Evolutionary conservation across 352 stramenopile species (phyloP).

Genomic region (Aphanomyces astaci): DNA sequence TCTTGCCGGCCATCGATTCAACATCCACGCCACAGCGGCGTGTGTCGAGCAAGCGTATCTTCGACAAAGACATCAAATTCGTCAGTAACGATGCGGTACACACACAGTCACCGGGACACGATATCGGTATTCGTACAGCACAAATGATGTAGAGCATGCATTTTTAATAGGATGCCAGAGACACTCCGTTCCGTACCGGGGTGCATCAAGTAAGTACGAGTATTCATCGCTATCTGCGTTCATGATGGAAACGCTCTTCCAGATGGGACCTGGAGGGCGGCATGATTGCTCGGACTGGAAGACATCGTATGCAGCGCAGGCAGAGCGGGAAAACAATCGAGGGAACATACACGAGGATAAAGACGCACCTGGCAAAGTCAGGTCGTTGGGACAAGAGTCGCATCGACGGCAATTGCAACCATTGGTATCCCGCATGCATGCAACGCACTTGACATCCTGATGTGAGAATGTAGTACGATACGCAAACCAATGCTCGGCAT

Average conservation of each 20-base stretch:
- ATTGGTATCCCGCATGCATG: conserved; percentile 30
- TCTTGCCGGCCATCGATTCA: conserved; percentile 38
- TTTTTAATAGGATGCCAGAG: conserved; percentile 26
- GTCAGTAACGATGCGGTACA: conserved; percentile 27
- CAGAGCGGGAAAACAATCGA: conserved; percentile 39
- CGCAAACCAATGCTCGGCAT: conserved; percentile 6
- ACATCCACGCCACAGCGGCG: neutral
- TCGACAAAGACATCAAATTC: conserved; percentile 42
- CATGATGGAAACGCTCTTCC: neutral
- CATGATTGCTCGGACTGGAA: conserved; percentile 54
- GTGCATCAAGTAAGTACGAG: conserved; percentile 44
- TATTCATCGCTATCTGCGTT: neutral
- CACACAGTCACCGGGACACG: neutral
- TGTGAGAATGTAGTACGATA: conserved; percentile 31
- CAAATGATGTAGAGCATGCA: conserved; percentile 2
- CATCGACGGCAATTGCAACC: conserved; percentile 55
- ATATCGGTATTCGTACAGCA: neutral
- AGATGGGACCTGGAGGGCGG: conserved; percentile 44
- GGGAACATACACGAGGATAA: conserved; percentile 37
- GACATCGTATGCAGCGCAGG: conserved; percentile 60
- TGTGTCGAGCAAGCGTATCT: conserved; percentile 45
- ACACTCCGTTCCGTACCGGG: conserved; percentile 52
- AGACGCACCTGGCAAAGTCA: conserved; percentile 36
- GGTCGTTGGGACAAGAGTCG: conserved; percentile 37
- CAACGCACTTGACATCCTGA: neutral